Base-by-base conservation (phyloP, 306 rosid species). In the Prunus mume region DNA sequence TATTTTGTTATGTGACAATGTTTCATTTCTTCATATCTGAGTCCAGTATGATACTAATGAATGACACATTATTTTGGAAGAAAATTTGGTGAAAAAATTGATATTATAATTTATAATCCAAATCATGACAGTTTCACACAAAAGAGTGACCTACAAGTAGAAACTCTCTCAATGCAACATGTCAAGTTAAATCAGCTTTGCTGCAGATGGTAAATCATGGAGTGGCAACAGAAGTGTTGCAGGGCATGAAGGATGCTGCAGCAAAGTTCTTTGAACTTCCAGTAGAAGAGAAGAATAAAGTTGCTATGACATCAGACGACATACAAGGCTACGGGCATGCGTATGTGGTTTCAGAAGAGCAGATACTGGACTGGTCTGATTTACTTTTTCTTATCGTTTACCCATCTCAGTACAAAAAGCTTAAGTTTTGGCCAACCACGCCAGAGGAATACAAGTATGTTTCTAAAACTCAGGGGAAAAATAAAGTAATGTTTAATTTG, bases 321-420 rank as follows among this genome's bases (percentile, higher is more conserved):
- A 5, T 72, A 18, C 72, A 85, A 14, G 86, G 82, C 68, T 79
- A 82, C 19, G 80, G 80, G 0, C 84, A 81, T 9, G 60, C 68
- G 25, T 73, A 57, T 22, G 83, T 79, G 9, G 75, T 76, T 5
- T 77, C 80, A 1, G 84, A 79, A 65, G 28, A 80, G 2, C 80
- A 85, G 50, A 80, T 73, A 18, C 78, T 77, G 65, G 81, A 79
- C 43, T 85, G 86, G 86, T n/a, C 61, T 25, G 81, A 85, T 67
- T 19, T 69, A 27, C 17, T 58, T 3, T 10, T 45, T 75, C 73
- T 43, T 0, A 0, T 24, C 4, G 41, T 81, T 15, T 20, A 78
- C 22, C 90, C 86, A 3, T 8, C 45, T 25, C 34, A 8, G 0
- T 75, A 51, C 18, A 60, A 84, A 73, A 83, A 76, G 50, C 79